phyloP scores from a whole-genome alignment of 805 yeast genomes.

The Candida insectorum region DNA sequence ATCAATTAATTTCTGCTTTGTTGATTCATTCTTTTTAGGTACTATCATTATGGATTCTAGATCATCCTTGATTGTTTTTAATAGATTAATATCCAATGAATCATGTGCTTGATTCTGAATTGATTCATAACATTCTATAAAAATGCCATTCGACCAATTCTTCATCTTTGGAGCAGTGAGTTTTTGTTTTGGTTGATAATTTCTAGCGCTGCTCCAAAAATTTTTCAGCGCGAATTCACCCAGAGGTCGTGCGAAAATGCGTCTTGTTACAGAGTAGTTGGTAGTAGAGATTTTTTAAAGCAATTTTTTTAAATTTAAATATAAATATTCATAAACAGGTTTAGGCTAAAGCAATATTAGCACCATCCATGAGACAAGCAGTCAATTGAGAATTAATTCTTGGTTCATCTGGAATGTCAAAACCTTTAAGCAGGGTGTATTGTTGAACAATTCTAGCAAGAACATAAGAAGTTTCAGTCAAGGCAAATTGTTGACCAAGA shows the following conservation, averaged over 20 bases:
- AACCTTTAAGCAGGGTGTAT: slow-evolving; percentile 17
- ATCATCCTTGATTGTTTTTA: slow-evolving; percentile 41
- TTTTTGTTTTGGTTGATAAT: too few species aligned
- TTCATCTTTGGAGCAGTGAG: too few species aligned
- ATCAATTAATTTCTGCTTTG: slow-evolving; percentile 46
- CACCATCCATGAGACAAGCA: slow-evolving; percentile 22
- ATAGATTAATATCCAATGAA: slow-evolving; percentile 15
- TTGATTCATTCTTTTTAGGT: slow-evolving; percentile 42
- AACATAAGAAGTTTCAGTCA: slow-evolving; percentile 50
- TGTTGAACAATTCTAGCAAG: slow-evolving; percentile 30
- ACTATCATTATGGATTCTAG: slow-evolving; percentile 39
- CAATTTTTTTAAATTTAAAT: too few species aligned
- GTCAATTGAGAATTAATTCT: slow-evolving; percentile 28
- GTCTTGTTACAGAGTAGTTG: too few species aligned
- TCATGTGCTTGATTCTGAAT: slow-evolving; percentile 22
- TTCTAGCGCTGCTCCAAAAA: too few species aligned
- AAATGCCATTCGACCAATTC: slow-evolving; percentile 41
- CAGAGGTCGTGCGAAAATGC: too few species aligned
- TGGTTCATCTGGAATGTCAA: slow-evolving; percentile 13
- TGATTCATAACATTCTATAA: slow-evolving; percentile 44
- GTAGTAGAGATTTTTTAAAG: too few species aligned
- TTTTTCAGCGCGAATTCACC: too few species aligned
- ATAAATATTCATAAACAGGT: too few species aligned
- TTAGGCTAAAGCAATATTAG: slow-evolving; percentile 9
- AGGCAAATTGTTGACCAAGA: slow-evolving; percentile 55